A percentile compares a stretch with the other conserved stretches of the same genome.
These are phyloP conservation scores for Cyclostephanos invisitatus DNA, from an alignment of 108 stramenopile species.

Conservation along the genomic window DNA sequence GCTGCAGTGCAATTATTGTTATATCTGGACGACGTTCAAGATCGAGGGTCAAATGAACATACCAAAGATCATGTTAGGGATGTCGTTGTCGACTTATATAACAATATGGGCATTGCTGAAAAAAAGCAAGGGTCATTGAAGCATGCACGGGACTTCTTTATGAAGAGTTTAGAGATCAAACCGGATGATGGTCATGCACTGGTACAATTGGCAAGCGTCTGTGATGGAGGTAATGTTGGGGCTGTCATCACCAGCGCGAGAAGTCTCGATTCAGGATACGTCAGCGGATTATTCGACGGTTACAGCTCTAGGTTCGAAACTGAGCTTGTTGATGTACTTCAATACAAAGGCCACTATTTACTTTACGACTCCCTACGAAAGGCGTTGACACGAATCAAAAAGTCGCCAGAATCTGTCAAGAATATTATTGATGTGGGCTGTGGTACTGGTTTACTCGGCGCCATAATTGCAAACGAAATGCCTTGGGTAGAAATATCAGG, in stretches of 20 bases:
- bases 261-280: constrained; percentile 19
- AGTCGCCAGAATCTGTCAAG: constrained; percentile 10
- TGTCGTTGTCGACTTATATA: constrained; percentile 17
- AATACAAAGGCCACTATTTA: constrained; percentile 23
- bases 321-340: constrained; percentile 28
- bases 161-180: constrained; percentile 25
- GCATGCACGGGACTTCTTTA: constrained; percentile 16
- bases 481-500: constrained; percentile 23
- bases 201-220: constrained; percentile 32
- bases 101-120: constrained; percentile 28
- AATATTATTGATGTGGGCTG: constrained; percentile 29
- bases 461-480: constrained; percentile 18
- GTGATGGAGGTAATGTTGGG: constrained; percentile 3
- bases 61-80: background rate
- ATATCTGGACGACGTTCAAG: background rate
- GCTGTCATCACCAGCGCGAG: constrained; percentile 9
- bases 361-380: constrained; percentile 16
- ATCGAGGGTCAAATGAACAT: background rate
- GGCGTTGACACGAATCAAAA: constrained; percentile 14
- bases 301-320: constrained; percentile 33
- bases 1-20: constrained; percentile 1
- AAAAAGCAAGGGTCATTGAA: constrained; percentile 21
- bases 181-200: constrained; percentile 34
- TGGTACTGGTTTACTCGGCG: constrained; percentile 35
- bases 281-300: constrained; percentile 30